Evolutionary conservation across 2,329 filamentous ascomycete species (phyloP).

Genomic region (Lachnellula hyalina): DNA sequence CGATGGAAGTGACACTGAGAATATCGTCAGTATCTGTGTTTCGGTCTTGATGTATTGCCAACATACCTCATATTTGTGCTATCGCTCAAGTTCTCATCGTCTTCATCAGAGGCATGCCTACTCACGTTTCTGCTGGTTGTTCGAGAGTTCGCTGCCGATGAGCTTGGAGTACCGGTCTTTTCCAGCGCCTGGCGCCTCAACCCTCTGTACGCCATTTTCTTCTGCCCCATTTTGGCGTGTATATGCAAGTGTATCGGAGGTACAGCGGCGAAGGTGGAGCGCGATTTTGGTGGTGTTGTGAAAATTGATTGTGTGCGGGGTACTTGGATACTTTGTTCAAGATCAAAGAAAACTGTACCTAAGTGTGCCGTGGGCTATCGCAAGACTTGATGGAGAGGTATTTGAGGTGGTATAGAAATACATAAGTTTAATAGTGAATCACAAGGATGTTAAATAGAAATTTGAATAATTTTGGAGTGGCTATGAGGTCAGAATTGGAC

Average conservation of each 20-base stretch:
- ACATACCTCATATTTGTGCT: slow-evolving; percentile 48
- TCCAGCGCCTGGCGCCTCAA: slow-evolving; percentile 48
- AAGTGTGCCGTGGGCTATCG: slow-evolving; percentile 10
- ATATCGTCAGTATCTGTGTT: slow-evolving; percentile 1
- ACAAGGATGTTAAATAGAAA: background rate
- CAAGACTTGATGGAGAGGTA: slow-evolving; percentile 15
- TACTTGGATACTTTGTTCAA: slow-evolving; percentile 4
- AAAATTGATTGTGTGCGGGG: slow-evolving; percentile 14
- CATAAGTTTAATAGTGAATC: slow-evolving; percentile 16
- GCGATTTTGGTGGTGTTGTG: background rate
- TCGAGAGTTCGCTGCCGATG: slow-evolving; percentile 44
- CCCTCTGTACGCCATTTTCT: too few relatives aligned
- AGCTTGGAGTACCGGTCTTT: slow-evolving; percentile 50
- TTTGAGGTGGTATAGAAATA: slow-evolving; percentile 8
- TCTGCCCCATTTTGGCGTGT: slow-evolving; percentile 30
- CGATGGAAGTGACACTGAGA: slow-evolving; percentile 39
- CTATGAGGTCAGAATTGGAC: too few relatives aligned
- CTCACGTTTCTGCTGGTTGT: slow-evolving; percentile 43
- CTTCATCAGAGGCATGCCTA: slow-evolving; percentile 49
- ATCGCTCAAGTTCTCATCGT: slow-evolving; percentile 47
- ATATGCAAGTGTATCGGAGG: background rate
- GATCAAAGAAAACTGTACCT: background rate
- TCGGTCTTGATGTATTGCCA: background rate
- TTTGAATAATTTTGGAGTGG: background rate
- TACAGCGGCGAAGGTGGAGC: background rate